These are phyloP conservation scores for Brasenia schreberi DNA, from an alignment of 164 flowering plant genomes.

Conservation along the genomic window DNA sequence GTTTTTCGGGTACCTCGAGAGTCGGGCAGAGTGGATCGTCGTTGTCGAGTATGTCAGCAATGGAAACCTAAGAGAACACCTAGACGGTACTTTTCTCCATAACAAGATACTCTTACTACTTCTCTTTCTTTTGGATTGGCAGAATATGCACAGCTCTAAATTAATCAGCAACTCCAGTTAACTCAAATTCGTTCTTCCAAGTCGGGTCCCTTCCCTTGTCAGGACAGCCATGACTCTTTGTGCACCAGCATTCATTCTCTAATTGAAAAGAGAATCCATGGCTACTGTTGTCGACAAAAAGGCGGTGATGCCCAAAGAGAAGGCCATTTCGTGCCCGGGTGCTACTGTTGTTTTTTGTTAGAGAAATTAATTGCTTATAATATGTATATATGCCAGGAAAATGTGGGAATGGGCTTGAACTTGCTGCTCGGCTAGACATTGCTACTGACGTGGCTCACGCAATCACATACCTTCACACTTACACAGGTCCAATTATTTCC, in stretches of 20 bases:
- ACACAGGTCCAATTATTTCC: conserved; percentile 37
- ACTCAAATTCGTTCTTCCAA: too few relatives aligned
- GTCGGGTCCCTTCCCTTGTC: too few relatives aligned
- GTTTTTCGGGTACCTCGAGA: conserved; percentile 49
- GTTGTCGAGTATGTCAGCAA: conserved; percentile 52
- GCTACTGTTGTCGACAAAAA: too few relatives aligned
- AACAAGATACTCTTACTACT: neutral
- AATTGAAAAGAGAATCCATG: neutral
- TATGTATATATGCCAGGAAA: neutral
- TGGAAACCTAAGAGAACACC: conserved; percentile 62
- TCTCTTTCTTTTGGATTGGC: too few relatives aligned
- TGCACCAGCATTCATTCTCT: neutral
- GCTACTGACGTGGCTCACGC: conserved; percentile 96
- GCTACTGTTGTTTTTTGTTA: neutral
- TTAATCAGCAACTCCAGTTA: too few relatives aligned
- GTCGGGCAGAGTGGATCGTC: conserved; percentile 39
- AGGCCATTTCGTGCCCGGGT: neutral
- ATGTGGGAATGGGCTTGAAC: conserved; percentile 49
- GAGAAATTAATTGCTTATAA: neutral
- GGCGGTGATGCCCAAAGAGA: too few relatives aligned
- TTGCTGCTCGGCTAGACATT: conserved; percentile 69
- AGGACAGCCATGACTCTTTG: too few relatives aligned
- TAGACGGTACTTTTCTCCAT: conserved; percentile 38
- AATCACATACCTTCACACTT: conserved; percentile 86
- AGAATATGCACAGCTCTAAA: too few relatives aligned